These are phyloP conservation scores for Ascoidea tarda DNA, from an alignment of 805 yeast species.

Conservation along the genomic window DNA sequence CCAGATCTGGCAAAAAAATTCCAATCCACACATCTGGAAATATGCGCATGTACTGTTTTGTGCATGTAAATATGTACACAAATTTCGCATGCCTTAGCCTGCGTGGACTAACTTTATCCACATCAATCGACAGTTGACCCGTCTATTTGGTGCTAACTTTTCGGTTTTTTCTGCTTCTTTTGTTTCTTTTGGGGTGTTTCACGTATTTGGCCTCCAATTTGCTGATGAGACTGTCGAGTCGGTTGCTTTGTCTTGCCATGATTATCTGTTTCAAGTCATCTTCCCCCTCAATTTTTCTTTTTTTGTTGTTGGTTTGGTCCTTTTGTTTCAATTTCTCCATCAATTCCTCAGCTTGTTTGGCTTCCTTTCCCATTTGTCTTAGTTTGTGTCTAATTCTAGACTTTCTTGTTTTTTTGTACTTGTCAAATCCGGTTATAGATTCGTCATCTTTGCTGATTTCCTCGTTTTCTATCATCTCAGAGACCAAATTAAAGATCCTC, in stretches of 20 bases:
- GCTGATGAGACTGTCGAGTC: slow-evolving; percentile 31
- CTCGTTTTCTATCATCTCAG: slow-evolving; percentile 16
- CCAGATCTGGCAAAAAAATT: no score
- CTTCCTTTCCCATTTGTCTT: slow-evolving; percentile 44
- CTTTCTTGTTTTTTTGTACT: slow-evolving; percentile 34
- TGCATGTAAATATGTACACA: no score
- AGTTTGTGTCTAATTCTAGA: slow-evolving; percentile 32
- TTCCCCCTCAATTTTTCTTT: slow-evolving; percentile 15
- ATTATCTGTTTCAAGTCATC: slow-evolving; percentile 33
- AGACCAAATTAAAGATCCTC: slow-evolving; percentile 41
- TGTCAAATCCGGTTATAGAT: slow-evolving; percentile 29
- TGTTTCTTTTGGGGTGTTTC: background rate
- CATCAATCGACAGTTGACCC: no score
- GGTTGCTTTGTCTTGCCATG: slow-evolving; percentile 27
- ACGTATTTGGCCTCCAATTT: slow-evolving; percentile 36
- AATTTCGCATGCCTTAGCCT: no score
- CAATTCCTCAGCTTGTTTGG: slow-evolving; percentile 43
- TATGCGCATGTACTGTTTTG: no score
- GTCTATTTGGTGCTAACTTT: no score
- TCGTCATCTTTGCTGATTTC: slow-evolving; percentile 20
- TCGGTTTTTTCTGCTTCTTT: background rate
- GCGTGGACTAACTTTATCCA: no score
- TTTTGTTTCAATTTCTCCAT: slow-evolving; percentile 23
- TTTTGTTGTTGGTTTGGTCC: slow-evolving; percentile 11
- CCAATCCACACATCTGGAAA: no score